Evolutionary conservation across 257 asterid species (phyloP).

Genomic region (Prunella vulgaris): DNA sequence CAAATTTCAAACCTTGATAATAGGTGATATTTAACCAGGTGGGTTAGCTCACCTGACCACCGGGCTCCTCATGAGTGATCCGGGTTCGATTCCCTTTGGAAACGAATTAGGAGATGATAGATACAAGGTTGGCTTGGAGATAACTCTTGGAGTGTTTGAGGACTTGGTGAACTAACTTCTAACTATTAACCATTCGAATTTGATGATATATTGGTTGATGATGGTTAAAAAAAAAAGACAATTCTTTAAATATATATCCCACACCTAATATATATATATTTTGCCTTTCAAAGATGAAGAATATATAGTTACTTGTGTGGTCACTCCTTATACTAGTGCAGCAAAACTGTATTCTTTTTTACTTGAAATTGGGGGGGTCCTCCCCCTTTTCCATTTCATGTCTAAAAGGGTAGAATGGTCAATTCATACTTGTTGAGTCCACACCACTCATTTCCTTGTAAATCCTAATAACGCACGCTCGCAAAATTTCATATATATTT

Average conservation of each 20-base stretch:
- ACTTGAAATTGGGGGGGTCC: background rate
- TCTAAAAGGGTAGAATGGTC: background rate
- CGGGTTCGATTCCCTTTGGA: no score
- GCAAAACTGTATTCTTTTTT: background rate
- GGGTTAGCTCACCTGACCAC: no score
- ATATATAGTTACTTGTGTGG: constrained; percentile 20
- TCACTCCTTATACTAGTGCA: constrained; percentile 1
- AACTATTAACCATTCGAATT: no score
- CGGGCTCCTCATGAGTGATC: no score
- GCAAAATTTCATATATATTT: background rate
- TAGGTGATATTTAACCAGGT: no score
- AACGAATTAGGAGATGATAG: no score
- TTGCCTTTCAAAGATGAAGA: constrained; percentile 13
- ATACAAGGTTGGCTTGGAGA: no score
- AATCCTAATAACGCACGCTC: background rate
- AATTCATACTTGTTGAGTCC: no score
- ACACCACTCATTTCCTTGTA: background rate
- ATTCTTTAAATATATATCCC: constrained; percentile 10
- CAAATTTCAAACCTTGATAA: no score
- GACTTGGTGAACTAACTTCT: no score
- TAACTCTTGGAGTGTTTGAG: no score
- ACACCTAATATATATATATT: constrained; percentile 11
- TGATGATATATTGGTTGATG: constrained; percentile 10
- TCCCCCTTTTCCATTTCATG: background rate
- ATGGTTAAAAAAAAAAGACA: constrained; percentile 5